Conservation (phyloP, 495 filamentous ascomycete species). For the Entonaema liquescens region DNA sequence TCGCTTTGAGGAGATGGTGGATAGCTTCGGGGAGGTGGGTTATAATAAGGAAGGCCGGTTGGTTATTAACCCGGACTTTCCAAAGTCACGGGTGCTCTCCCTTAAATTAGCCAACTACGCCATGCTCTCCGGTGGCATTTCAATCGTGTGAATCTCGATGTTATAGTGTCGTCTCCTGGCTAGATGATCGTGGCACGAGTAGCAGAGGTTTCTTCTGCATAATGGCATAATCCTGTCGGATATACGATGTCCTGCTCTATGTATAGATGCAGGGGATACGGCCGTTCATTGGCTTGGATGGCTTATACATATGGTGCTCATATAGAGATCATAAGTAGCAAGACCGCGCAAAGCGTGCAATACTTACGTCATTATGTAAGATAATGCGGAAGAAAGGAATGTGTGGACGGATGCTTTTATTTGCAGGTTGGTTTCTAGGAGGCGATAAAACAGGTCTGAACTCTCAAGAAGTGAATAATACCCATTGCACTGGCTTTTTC, state of each 20-base stretch:
- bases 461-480: slow-evolving; percentile 46
- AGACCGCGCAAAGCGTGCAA: not conserved
- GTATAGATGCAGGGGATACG: not conserved
- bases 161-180: not conserved
- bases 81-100: slow-evolving; percentile 54
- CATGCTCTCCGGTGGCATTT: slow-evolving; percentile 51
- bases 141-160: slow-evolving; percentile 42
- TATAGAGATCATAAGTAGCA: slow-evolving; percentile 14
- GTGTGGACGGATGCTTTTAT: not conserved
- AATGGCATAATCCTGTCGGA: not conserved
- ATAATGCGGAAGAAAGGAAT: slow-evolving; percentile 2
- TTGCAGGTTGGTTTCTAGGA: slow-evolving; percentile 26
- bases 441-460: slow-evolving; percentile 29
- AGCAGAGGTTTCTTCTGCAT: not conserved
- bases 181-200: slow-evolving; percentile 1
- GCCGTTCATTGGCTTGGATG: not conserved
- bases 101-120: slow-evolving; percentile 59
- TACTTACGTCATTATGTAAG: slow-evolving; percentile 1
- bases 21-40: slow-evolving; percentile 61
- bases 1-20: slow-evolving; percentile 64
- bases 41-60: slow-evolving; percentile 62
- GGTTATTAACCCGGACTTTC: slow-evolving; percentile 58
- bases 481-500: slow-evolving; percentile 38
- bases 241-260: not conserved
- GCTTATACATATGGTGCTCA: slow-evolving; percentile 6